Base-by-base conservation (phyloP, 805 yeast genomes). In the Candida nemodendra region DNA sequence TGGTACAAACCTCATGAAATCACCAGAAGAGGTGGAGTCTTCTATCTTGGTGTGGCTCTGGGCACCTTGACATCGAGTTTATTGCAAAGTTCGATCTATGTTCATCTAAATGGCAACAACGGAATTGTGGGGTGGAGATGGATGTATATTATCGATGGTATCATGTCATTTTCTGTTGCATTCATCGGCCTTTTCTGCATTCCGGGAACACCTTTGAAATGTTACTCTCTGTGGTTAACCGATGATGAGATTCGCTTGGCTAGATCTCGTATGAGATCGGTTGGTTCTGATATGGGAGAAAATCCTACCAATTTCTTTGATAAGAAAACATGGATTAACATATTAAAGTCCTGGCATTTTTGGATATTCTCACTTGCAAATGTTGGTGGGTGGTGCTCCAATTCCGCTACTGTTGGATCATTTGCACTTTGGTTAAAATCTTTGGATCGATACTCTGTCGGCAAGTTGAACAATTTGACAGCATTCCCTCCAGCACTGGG, bases 31-130 rank as follows among this genome's bases (percentile, higher is more conserved):
- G 76, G 78, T 13, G 76, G 76, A 28, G 62, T 77, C 47, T 76
- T 72, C 61, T 79, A 80, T 48, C 59, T 73, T 27, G 84, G 85
- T 25, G 82, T 78, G 44, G 70, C 41, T 48, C 62, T 81, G 27
- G 76, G 82, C 23, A 61, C 73, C 25, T 64, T 75, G 34, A 73
- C 79, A 5, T 69, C 78, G 2, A 79, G 79, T 36, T 59, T 76
- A 30, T 57, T 78, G 33, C 78, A 77, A 31, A 54, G 57, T 15
- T 53, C 65, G 21, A 36, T 50, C 36, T 37, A 57, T 36, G 49
- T 65, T 23, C 52, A 57, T 33, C 52, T 44, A 14, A 25, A 44
- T 32, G 44, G 43, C 23, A 28, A 32, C 18, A 32, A 25, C 21
- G 48, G 48, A 11, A 34, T 38, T 11, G 36, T 22, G 77, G 73